Conservation (phyloP, 805 yeast species). For the Cephaloascus fragrans region DNA sequence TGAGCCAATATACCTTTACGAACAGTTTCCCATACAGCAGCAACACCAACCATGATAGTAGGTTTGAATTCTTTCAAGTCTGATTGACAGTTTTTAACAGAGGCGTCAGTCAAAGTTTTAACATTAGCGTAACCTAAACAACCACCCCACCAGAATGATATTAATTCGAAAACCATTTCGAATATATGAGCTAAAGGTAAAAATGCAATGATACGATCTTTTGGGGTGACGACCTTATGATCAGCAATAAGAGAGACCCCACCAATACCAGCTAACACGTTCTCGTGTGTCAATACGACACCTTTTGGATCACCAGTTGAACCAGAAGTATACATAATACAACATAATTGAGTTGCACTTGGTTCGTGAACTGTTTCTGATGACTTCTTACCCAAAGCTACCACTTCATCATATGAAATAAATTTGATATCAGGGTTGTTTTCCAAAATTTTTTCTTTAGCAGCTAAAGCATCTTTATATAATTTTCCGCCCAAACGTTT, state of each 20-base stretch:
- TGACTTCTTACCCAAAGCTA: slow-evolving; percentile 50
- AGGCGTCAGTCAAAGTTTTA: slow-evolving; percentile 77
- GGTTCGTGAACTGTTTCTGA: slow-evolving; percentile 35
- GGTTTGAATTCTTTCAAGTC: slow-evolving; percentile 85
- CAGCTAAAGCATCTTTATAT: slow-evolving; percentile 46
- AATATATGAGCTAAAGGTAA: slow-evolving; percentile 95
- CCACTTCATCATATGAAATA: slow-evolving; percentile 53
- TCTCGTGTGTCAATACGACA: slow-evolving; percentile 57
- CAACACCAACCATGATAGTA: slow-evolving; percentile 95
- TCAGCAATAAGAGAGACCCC: slow-evolving; percentile 66
- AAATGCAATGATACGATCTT: slow-evolving; percentile 76
- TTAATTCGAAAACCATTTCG: slow-evolving; percentile 81
- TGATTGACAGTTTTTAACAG: slow-evolving; percentile 78
- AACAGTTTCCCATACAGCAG: slow-evolving; percentile 95
- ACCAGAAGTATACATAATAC: slow-evolving; percentile 85
- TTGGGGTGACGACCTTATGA: slow-evolving; percentile 33
- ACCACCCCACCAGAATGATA: slow-evolving; percentile 82
- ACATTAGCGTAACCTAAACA: slow-evolving; percentile 85
- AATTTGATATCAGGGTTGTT: slow-evolving; percentile 73
- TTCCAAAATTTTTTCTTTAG: slow-evolving; percentile 48
- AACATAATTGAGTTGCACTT: slow-evolving; percentile 48
- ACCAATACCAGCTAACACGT: slow-evolving; percentile 75
- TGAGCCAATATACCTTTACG: slow-evolving; percentile 85
- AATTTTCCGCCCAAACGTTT: slow-evolving; percentile 53
- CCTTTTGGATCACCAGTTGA: slow-evolving; percentile 84